Base-by-base conservation (phyloP, 768 basidiomycete species). In the Harrya chromipes region DNA sequence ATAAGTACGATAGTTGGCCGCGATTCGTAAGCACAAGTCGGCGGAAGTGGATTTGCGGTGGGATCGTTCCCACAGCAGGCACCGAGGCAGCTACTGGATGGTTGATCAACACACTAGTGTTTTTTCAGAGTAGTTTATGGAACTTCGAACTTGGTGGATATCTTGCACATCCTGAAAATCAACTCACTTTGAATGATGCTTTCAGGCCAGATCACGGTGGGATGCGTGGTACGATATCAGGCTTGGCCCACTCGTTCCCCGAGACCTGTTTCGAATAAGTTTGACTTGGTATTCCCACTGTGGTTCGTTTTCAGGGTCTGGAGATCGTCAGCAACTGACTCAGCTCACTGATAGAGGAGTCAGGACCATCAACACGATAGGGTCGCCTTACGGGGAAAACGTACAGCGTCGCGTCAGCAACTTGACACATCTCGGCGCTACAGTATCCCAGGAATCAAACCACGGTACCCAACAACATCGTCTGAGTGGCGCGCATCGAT, bases 351-450 rank as follows among this genome's bases (percentile, higher is more conserved):
- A 40, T 37, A 41, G 43, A 39, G 19, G 41, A 58, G 42, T 41
- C 55, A 24, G 44, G 16, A 21, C 24, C 59, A 53, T 59, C 58
- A 60, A 36, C 37, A n/a, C 17, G 14, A 36, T 23, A 62, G 57
- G 59, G 56, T 43, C 49, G 38, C 40, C 20, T 43, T 24, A 35
- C 17, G 42, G 38, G 21, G 17, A 27, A 43, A 44, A 41, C n/a
- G 41, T 41, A 50, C 61, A 47, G 50, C 43, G 38, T 49, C 23
- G 47, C 37, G 62, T 62, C 62, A 62, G 59, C 61, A 58, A 33
- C 20, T 43, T 62, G 55, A 62, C 62, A 48, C 61, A 62, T 55
- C 59, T 27, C 40, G 47, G 43, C 39, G n/a, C 3, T n/a, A 27
- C 2, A 6, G 8, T 1, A 7, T 33, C 16, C 34, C 34, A 40